Conservation (phyloP, 2,329 filamentous ascomycete genomes). For the Scytalidium sp. region DNA sequence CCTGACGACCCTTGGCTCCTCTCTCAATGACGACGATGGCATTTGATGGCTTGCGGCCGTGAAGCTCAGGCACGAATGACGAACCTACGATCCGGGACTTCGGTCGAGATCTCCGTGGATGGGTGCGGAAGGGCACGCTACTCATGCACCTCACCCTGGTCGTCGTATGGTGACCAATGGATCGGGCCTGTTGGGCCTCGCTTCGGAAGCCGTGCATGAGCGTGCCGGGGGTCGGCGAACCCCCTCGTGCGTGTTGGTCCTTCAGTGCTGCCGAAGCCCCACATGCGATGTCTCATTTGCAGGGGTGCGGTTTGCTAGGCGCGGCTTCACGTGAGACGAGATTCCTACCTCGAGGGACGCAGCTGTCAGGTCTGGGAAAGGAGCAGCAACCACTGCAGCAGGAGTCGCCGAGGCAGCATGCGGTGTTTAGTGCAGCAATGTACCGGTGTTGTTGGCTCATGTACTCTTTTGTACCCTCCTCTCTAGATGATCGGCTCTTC, state of each 20-base stretch:
- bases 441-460: too few relatives aligned
- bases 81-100: conserved; percentile 11
- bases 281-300: neutral
- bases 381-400: conserved; percentile 5
- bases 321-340: conserved; percentile 11
- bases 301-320: neutral
- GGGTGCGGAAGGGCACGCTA: conserved; percentile 8
- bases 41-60: neutral
- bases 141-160: conserved; percentile 8
- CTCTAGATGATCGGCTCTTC: too few relatives aligned
- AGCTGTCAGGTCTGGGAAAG: conserved; percentile 11
- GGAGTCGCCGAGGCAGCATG: too few relatives aligned
- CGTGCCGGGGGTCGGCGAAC: neutral
- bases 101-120: conserved; percentile 17
- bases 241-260: neutral
- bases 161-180: conserved; percentile 13
- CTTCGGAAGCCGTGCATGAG: conserved; percentile 8
- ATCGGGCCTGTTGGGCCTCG: neutral
- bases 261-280: conserved; percentile 4
- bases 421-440: too few relatives aligned
- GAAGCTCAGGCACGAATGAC: neutral
- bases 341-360: conserved; percentile 3
- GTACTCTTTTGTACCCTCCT: too few relatives aligned
- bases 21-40: neutral
- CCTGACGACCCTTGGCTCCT: neutral